Base-by-base conservation (phyloP, 2,329 filamentous ascomycete genomes). In the Diaporthe citri region DNA sequence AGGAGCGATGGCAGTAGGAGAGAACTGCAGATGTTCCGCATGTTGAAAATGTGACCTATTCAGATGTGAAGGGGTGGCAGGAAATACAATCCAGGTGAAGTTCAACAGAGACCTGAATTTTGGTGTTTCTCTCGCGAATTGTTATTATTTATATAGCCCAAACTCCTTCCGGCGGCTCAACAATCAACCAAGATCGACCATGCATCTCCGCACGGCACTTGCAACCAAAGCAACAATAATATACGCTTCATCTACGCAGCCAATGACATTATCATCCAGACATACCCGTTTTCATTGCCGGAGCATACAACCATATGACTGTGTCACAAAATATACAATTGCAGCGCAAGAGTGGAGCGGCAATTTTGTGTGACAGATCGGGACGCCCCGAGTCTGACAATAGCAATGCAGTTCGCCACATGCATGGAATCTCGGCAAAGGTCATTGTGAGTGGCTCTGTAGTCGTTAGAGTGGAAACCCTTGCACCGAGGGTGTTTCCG, bases 121-220 rank as follows among this genome's bases (percentile, higher is more conserved):
- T n/a, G 25, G 20, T 6, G 31, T 4, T 57, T 22, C 28, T 22
- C 28, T 56, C 15, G 28, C 9, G 52, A 10, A n/a, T 34, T 22
- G 6, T 22, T 22, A 4, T 22, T 10, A 34, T 28, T 57, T 57
- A 57, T 39, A 2, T 41, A 69, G 64, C 48, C 17, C 36, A 25
- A 20, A 34, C 17, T 28, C 36, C 20, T 13, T 69, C 34, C 64
- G 10, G 55, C 55, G 55, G 55, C 31, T n/a, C 31, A 36, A 57
- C n/a, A 12, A 12, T 36, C 55, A 22, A 36, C 55, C 55, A 31
- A 22, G 55, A 57, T 57, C 55, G 64, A 69, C n/a, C 10, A 10
- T 28, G n/a, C 64, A 69, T 41, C 64, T 69, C 64, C 64, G 64
- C 64, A 69, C 48, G 64, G 64, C 64, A 69, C 15, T 69, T 55